A percentile compares a stretch with the other conserved stretches of the same genome.
Conservation (phyloP, 352 stramenopile genomes). For the Phytophthora pinifolia region DNA sequence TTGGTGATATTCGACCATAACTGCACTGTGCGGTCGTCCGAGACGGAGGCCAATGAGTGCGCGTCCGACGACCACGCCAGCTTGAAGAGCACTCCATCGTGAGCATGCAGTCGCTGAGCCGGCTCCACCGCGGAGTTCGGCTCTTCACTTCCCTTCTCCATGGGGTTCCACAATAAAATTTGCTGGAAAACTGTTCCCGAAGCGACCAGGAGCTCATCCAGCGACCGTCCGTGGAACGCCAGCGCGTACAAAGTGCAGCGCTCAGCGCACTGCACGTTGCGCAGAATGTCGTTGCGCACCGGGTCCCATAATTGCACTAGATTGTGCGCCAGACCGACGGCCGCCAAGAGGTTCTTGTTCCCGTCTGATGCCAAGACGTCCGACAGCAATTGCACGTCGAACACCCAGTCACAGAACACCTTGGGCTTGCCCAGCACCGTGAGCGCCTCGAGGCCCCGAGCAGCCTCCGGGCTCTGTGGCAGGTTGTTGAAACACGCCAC, state of each 20-base stretch:
- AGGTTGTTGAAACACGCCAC: slow-evolving; percentile 56
- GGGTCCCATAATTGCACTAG: slow-evolving; percentile 81
- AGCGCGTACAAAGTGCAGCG: slow-evolving; percentile 86
- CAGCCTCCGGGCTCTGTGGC: slow-evolving; percentile 37
- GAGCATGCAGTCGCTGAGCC: slow-evolving; percentile 67
- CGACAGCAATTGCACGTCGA: slow-evolving; percentile 72
- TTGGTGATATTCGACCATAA: slow-evolving; percentile 61
- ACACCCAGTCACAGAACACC: slow-evolving; percentile 84
- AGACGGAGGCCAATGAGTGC: slow-evolving; percentile 73
- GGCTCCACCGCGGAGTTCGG: slow-evolving; percentile 27
- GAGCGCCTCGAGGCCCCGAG: slow-evolving; percentile 21
- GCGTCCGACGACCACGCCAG: slow-evolving; percentile 74
- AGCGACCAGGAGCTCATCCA: slow-evolving; percentile 66
- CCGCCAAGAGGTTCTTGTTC: slow-evolving; percentile 36
- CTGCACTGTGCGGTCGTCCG: slow-evolving; percentile 84
- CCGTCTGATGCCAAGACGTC: slow-evolving; percentile 18
- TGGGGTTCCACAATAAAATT: slow-evolving; percentile 77
- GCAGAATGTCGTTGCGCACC: slow-evolving; percentile 39
- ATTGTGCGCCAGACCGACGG: slow-evolving; percentile 84
- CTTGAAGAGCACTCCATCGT: slow-evolving; percentile 88
- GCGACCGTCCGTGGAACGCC: slow-evolving; percentile 65
- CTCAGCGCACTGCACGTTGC: slow-evolving; percentile 67
- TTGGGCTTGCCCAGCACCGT: slow-evolving; percentile 46
- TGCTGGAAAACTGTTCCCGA: slow-evolving; percentile 88
- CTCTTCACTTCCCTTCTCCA: slow-evolving; percentile 15